These are phyloP conservation scores for Cetraspora pellucida DNA, from an alignment of 192 early-diverging fungal genomes.

Conservation along the genomic window DNA sequence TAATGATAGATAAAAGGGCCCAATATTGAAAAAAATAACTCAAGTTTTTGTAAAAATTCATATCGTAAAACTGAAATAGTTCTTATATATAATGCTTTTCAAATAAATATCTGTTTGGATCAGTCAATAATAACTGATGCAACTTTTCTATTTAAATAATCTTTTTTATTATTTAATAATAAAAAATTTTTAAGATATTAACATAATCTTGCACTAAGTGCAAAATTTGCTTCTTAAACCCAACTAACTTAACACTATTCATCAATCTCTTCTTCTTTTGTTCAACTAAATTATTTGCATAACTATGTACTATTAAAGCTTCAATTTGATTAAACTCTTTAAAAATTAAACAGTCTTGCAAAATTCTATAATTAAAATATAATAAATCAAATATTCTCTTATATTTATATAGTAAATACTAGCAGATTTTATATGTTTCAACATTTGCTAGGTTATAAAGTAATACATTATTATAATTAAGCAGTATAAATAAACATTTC, in stretches of 20 bases:
- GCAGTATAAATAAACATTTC: neutral
- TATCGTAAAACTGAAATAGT: neutral
- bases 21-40: neutral
- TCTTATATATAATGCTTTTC: neutral
- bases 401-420: neutral
- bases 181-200: neutral
- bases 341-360: neutral
- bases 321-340: neutral
- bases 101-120: neutral
- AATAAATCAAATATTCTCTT: neutral
- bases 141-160: neutral
- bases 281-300: neutral
- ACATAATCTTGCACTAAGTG: neutral
- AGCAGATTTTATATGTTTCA: neutral
- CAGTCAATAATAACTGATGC: slow-evolving; percentile 9
- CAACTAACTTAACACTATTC: neutral
- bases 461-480: neutral
- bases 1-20: slow-evolving; percentile 10
- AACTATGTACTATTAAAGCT: neutral
- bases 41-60: neutral
- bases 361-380: neutral
- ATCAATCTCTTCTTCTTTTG: neutral
- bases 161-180: neutral
- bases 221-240: neutral
- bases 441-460: neutral